Evolutionary conservation across 2,329 filamentous ascomycete species (phyloP), one percentile per base, ranked within the genome.

Genomic region (Lachnellula subtilissima): DNA sequence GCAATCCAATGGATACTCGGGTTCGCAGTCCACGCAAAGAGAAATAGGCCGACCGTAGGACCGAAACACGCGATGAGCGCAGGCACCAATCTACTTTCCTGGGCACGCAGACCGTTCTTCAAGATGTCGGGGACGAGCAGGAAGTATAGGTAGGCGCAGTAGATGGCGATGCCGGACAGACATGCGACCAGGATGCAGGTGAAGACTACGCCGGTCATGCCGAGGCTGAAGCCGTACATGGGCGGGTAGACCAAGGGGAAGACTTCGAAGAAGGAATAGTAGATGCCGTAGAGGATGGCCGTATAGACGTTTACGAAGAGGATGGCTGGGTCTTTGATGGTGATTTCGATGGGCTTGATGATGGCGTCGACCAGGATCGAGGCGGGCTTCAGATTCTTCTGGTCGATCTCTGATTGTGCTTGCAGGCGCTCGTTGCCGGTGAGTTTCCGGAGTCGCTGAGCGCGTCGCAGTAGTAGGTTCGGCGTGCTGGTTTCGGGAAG

Each of bases 241-340:
- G 75, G 75, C 2, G 77, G 75, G 67, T 84, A 88, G 54, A 87
- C 82, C 14, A 85, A 72, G 4, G 84, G 83, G 69, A 87, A 87
- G n/a, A 80, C 80, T 64, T 87, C 84, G 66, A 87, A 87, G 71
- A 79, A 87, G 43, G 75, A 78, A 64, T 83, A 83, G 73, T 83
- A 84, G 65, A 82, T 84, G 52, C 75, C 80, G 69, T 85, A 87
- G 61, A 82, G 78, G 61, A 86, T 76, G 53, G 78, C 78, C 3
- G 79, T 82, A 70, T 86, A 87, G 39, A 84, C 54, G 64, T 84
- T 81, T 1, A 82, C 77, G 68, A 87, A 86, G 57, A 83, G 69
- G 61, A 87, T 78, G 12, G 83, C 80, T 0, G 84, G 84, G 55
- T 86, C 83, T 65, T 82, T 79, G 66, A 84, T 59, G 6, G 77